Evolutionary conservation across 768 basidiomycete genomes (phyloP).

Genomic region (Hydnomerulius pinastri): DNA sequence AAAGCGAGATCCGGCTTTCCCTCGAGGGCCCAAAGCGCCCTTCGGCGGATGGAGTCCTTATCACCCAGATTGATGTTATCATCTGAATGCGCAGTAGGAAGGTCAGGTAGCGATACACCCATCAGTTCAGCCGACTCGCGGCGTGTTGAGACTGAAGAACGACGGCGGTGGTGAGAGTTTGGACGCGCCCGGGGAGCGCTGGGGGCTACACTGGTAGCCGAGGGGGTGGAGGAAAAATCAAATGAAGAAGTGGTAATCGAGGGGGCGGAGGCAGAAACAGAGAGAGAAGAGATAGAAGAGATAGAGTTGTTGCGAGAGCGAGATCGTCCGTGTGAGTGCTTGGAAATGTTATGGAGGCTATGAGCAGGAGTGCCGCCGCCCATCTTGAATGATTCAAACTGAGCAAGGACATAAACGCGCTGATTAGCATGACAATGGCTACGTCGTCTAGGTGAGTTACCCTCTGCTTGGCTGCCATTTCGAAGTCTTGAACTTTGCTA

Average conservation of each 20-base stretch:
- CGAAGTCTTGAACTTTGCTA: slow-evolving; percentile 29
- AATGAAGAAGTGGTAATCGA: slow-evolving; percentile 38
- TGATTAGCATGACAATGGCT: not conserved
- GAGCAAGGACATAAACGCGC: slow-evolving; percentile 1
- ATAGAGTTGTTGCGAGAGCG: slow-evolving; percentile 72
- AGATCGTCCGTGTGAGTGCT: slow-evolving; percentile 41
- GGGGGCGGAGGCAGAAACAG: slow-evolving; percentile 42
- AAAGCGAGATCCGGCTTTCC: slow-evolving; percentile 74
- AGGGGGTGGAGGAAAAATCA: slow-evolving; percentile 39
- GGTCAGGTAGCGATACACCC: slow-evolving; percentile 73
- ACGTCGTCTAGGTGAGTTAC: slow-evolving; percentile 21
- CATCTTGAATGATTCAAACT: slow-evolving; percentile 78
- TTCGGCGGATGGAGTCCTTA: slow-evolving; percentile 76
- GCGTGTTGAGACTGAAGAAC: slow-evolving; percentile 87
- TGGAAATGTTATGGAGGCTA: slow-evolving; percentile 37
- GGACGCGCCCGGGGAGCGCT: slow-evolving; percentile 47
- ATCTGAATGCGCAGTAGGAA: slow-evolving; percentile 60
- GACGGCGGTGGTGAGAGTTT: slow-evolving; percentile 81
- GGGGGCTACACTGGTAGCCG: slow-evolving; percentile 32
- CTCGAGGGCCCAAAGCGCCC: slow-evolving; percentile 86
- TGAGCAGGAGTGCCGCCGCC: slow-evolving; percentile 44
- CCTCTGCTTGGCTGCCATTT: slow-evolving; percentile 44
- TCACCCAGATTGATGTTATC: slow-evolving; percentile 71
- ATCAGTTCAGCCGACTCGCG: slow-evolving; percentile 90
- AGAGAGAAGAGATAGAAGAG: slow-evolving; percentile 37